A percentile compares a stretch with the other conserved stretches of the same genome.
Conservation (phyloP, 129 eudicot species). For the Flaveria robusta region DNA sequence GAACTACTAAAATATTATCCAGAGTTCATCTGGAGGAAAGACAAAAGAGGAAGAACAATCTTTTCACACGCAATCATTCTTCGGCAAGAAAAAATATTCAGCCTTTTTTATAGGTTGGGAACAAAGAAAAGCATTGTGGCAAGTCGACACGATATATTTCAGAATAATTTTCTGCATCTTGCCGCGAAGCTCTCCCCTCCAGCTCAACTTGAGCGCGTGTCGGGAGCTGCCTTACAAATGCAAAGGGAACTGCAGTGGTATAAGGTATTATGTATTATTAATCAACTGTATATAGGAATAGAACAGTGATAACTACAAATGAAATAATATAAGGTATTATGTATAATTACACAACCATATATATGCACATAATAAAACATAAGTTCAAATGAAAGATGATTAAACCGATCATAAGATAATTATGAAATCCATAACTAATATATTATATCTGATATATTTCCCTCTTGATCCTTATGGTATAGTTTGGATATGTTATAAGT, state of each 20-base stretch:
- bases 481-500: not conserved
- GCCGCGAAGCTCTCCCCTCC: slow-evolving; percentile 58
- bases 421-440: too few relatives aligned
- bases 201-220: slow-evolving; percentile 49
- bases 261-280: slow-evolving; percentile 24
- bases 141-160: slow-evolving; percentile 47
- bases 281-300: not conserved
- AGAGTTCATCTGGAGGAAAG: slow-evolving; percentile 53
- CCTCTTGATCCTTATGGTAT: too few relatives aligned
- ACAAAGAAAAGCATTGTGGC: slow-evolving; percentile 50
- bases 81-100: slow-evolving; percentile 52
- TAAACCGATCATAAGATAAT: too few relatives aligned
- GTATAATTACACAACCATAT: too few relatives aligned
- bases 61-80: slow-evolving; percentile 49
- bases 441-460: too few relatives aligned
- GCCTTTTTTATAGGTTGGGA: slow-evolving; percentile 42
- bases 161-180: slow-evolving; percentile 52
- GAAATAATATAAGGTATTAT: too few relatives aligned
- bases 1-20: slow-evolving; percentile 46
- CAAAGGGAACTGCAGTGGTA: slow-evolving; percentile 56
- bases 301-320: too few relatives aligned
- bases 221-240: slow-evolving; percentile 64
- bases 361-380: too few relatives aligned
- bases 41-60: slow-evolving; percentile 50
- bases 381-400: too few relatives aligned